Percentiles rank a stretch among this genome's conserved stretches.
These are phyloP conservation scores for Fusarium torreyae DNA, from an alignment of 2,329 filamentous ascomycete genomes.

Conservation along the genomic window DNA sequence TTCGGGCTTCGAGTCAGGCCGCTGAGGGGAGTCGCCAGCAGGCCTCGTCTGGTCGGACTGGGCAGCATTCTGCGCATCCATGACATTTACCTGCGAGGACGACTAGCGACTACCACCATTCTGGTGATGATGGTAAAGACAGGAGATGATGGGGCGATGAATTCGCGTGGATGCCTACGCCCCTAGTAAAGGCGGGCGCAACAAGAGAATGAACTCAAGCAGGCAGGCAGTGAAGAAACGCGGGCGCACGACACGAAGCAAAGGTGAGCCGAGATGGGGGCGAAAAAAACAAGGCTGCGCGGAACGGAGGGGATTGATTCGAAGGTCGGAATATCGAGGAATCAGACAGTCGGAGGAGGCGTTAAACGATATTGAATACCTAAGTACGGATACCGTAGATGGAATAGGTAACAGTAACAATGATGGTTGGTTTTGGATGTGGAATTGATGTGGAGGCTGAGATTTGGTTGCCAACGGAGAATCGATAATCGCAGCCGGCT, in stretches of 20 bases:
- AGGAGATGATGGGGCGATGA: conserved; percentile 45
- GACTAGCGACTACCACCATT: conserved; percentile 70
- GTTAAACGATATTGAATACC: conserved; percentile 34
- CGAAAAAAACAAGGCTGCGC: conserved; percentile 29
- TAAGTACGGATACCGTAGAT: conserved; percentile 10
- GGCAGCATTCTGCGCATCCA: conserved; percentile 78
- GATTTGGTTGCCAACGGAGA: conserved; percentile 22
- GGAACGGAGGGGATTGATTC: conserved; percentile 26
- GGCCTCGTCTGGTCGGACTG: conserved; percentile 74
- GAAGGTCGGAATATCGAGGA: conserved; percentile 23
- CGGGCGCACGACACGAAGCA: conserved; percentile 33
- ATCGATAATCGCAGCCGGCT: conserved; percentile 34
- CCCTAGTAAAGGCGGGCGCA: conserved; percentile 31
- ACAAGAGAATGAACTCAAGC: conserved; percentile 22
- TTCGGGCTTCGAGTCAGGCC: conserved; percentile 52
- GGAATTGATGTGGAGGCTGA: conserved; percentile 39
- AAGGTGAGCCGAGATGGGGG: conserved; percentile 7
- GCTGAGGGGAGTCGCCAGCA: conserved; percentile 67
- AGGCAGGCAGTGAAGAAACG: conserved; percentile 23
- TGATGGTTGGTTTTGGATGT: conserved; percentile 36
- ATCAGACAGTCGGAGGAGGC: conserved; percentile 24
- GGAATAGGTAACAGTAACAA: conserved; percentile 16
- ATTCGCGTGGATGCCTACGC: conserved; percentile 47
- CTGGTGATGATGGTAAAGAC: conserved; percentile 59
- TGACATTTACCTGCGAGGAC: conserved; percentile 72